Percentiles rank a stretch among this genome's conserved stretches.
phyloP scores from a whole-genome alignment of 2,329 filamentous ascomycete genomes.

The Alternaria rosae region DNA sequence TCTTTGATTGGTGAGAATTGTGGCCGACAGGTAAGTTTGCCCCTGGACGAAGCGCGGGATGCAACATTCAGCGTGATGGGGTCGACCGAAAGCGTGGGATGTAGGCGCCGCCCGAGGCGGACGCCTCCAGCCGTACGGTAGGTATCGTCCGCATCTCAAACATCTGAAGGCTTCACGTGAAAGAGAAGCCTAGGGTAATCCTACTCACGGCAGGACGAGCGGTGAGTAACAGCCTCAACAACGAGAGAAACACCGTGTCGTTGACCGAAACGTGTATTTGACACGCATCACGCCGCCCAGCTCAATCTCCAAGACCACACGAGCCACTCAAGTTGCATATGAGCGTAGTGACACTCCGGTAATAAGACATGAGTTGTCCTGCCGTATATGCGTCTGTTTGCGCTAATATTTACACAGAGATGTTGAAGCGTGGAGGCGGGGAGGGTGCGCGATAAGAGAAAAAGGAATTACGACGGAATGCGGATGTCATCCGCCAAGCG shows the following conservation, averaged over 20 bases:
- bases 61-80: constrained; percentile 1
- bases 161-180: background rate
- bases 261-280: background rate
- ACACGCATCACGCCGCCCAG: background rate
- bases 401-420: background rate
- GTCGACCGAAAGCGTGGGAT: background rate
- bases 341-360: background rate
- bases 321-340: background rate
- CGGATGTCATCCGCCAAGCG: background rate
- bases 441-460: background rate
- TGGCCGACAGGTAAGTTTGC: background rate
- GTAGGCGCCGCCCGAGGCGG: background rate
- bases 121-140: constrained; percentile 9
- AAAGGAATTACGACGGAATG: background rate
- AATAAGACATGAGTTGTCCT: background rate
- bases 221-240: background rate
- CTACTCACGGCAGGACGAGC: background rate
- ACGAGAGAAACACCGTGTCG: background rate
- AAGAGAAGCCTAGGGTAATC: background rate
- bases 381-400: background rate
- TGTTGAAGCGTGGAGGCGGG: background rate
- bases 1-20: background rate
- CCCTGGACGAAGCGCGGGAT: constrained; percentile 7
- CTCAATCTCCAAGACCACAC: background rate
- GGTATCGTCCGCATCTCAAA: background rate